These are phyloP conservation scores for Botrytis porri DNA, from an alignment of 2,329 filamentous ascomycete species.

Conservation along the genomic window DNA sequence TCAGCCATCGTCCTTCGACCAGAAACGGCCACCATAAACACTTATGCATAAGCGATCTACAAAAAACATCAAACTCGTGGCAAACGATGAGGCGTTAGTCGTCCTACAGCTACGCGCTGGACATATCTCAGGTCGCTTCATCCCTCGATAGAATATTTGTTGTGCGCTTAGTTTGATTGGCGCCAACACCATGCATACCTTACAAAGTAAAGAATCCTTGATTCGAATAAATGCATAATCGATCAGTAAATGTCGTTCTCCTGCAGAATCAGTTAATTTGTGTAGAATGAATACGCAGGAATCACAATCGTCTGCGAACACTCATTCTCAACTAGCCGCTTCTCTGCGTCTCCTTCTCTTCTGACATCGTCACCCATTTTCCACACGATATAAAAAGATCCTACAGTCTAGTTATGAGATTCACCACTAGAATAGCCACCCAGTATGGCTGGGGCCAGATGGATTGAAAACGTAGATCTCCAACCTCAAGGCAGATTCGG, in stretches of 20 bases:
- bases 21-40: not conserved
- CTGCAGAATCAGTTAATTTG: not conserved
- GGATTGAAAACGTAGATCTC: not conserved
- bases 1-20: not conserved
- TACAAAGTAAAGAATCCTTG: not conserved
- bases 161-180: constrained; percentile 1
- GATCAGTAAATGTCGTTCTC: not conserved
- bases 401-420: not conserved
- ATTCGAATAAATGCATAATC: not conserved
- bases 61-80: not conserved
- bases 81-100: too few species aligned
- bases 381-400: not conserved
- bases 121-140: not conserved
- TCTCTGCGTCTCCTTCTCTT: not conserved
- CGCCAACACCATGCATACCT: not conserved
- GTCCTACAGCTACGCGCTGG: not conserved
- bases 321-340: not conserved
- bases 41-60: not conserved
- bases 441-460: not conserved
- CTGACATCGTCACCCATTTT: not conserved
- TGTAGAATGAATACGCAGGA: not conserved
- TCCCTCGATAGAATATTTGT: not conserved
- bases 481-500: not conserved
- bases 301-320: not conserved
- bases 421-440: not conserved